A percentile compares a stretch with the other conserved stretches of the same genome.
Evolutionary conservation across 805 yeast species (phyloP).

Genomic region (Lachancea nothofagi): DNA sequence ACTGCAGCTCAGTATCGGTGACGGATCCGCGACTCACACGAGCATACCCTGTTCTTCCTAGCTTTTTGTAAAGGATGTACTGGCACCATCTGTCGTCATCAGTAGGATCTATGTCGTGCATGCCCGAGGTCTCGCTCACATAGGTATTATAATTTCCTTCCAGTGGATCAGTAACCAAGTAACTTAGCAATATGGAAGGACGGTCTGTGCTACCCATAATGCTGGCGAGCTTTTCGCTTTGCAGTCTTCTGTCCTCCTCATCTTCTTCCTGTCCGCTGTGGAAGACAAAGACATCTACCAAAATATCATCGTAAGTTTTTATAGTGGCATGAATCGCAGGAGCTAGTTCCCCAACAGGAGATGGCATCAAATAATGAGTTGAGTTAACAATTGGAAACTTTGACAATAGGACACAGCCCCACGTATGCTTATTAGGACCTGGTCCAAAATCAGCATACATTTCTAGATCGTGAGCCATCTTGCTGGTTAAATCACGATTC

Average conservation of each 20-base stretch:
- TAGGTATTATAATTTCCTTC: slow-evolving; percentile 90
- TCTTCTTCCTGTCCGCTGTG: slow-evolving; percentile 99
- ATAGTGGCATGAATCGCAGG: slow-evolving; percentile 97
- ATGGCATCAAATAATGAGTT: slow-evolving; percentile 85
- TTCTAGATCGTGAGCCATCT: slow-evolving; percentile 83
- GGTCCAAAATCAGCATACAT: slow-evolving; percentile 98
- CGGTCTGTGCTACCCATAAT: slow-evolving; percentile 77
- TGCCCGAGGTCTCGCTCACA: slow-evolving; percentile 75
- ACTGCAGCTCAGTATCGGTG: slow-evolving; percentile 95
- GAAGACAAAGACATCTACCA: slow-evolving; percentile 91
- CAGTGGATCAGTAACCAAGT: slow-evolving; percentile 80
- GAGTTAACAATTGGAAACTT: slow-evolving; percentile 91
- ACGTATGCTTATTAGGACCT: slow-evolving; percentile 95
- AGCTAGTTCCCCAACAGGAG: slow-evolving; percentile 96
- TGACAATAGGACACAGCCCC: slow-evolving; percentile 93
- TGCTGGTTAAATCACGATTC: slow-evolving; percentile 87
- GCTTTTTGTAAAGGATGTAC: slow-evolving; percentile 80
- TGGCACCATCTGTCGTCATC: slow-evolving; percentile 99
- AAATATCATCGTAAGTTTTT: slow-evolving; percentile 73
- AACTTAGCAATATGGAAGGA: slow-evolving; percentile 84
- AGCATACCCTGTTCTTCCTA: slow-evolving; percentile 88
- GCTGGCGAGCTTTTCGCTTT: slow-evolving; percentile 66
- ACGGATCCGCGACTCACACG: slow-evolving; percentile 88
- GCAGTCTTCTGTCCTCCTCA: slow-evolving; percentile 84
- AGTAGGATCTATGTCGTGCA: slow-evolving; percentile 88